These are phyloP conservation scores for Boletus rufocinnamomeus DNA, from an alignment of 768 basidiomycete genomes.

Conservation along the genomic window DNA sequence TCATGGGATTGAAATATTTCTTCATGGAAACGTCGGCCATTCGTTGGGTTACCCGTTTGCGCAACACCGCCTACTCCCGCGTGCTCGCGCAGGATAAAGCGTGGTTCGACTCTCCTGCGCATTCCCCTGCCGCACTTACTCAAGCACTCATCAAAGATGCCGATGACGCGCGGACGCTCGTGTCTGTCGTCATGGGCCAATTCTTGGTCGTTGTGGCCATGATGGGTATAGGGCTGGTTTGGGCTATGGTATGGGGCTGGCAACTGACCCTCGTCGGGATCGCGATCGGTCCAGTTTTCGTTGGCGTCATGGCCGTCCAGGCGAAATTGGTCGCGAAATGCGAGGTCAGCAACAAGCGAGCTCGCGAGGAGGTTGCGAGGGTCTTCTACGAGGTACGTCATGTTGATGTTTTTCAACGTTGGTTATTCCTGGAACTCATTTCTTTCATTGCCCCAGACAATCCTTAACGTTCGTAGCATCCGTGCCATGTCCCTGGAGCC, in stretches of 20 bases:
- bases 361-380: slow-evolving; percentile 82
- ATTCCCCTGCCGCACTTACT: slow-evolving; percentile 61
- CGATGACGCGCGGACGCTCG: slow-evolving; percentile 80
- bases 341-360: slow-evolving; percentile 80
- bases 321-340: slow-evolving; percentile 67
- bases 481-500: slow-evolving; percentile 82
- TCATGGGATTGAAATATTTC: slow-evolving; percentile 77
- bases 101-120: slow-evolving; percentile 78
- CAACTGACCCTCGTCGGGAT: slow-evolving; percentile 89
- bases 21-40: slow-evolving; percentile 76
- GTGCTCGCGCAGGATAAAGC: slow-evolving; percentile 80
- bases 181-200: slow-evolving; percentile 73
- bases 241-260: slow-evolving; percentile 91
- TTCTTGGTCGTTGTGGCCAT: slow-evolving; percentile 73
- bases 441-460: slow-evolving; percentile 45
- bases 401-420: not conserved
- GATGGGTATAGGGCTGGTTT: slow-evolving; percentile 80
- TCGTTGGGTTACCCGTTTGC: slow-evolving; percentile 70
- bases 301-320: slow-evolving; percentile 71
- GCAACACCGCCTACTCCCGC: slow-evolving; percentile 53
- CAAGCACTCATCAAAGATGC: slow-evolving; percentile 85
- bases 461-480: slow-evolving; percentile 84
- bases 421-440: not conserved
- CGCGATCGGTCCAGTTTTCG: slow-evolving; percentile 85
- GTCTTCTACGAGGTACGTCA: slow-evolving; percentile 80